Conservation (phyloP, 73 alveolate genomes). For the Symbiodinium pilosum region DNA sequence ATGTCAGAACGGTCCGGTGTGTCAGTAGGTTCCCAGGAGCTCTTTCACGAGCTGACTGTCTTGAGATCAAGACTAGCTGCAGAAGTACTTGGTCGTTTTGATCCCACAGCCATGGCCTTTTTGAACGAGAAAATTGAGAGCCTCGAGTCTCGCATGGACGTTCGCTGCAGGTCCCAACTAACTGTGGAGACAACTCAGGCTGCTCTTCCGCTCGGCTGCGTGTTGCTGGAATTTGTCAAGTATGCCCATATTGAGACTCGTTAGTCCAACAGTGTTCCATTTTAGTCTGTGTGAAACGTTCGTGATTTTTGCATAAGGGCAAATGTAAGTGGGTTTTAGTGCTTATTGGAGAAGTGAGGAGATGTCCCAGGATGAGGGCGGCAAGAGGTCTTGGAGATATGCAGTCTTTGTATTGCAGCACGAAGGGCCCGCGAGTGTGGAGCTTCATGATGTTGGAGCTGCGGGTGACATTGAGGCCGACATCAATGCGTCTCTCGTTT, state of each 20-base stretch:
- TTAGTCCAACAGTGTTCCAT: not conserved
- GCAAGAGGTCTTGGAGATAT: not conserved
- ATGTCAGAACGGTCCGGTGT: not conserved
- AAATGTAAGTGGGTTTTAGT: not conserved
- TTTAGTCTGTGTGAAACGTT: not conserved
- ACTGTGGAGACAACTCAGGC: not conserved
- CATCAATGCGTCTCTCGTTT: not conserved
- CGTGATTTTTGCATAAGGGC: not conserved
- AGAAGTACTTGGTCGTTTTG: not conserved
- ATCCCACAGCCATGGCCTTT: not conserved
- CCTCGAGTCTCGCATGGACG: not conserved
- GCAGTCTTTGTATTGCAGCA: not conserved
- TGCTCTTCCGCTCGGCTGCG: not conserved
- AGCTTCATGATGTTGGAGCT: not conserved
- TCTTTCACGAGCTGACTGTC: not conserved
- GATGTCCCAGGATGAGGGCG: not conserved
- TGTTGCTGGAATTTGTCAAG: not conserved
- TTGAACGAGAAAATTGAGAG: not conserved
- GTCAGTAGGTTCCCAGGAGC: not conserved
- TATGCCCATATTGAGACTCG: not conserved
- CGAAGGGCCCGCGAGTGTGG: not conserved
- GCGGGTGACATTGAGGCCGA: not conserved
- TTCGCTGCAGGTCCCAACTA: not conserved
- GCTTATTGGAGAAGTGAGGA: not conserved
- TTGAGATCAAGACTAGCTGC: not conserved